These are phyloP conservation scores for Boletus sensibilis DNA, from an alignment of 768 basidiomycete species.

Conservation along the genomic window DNA sequence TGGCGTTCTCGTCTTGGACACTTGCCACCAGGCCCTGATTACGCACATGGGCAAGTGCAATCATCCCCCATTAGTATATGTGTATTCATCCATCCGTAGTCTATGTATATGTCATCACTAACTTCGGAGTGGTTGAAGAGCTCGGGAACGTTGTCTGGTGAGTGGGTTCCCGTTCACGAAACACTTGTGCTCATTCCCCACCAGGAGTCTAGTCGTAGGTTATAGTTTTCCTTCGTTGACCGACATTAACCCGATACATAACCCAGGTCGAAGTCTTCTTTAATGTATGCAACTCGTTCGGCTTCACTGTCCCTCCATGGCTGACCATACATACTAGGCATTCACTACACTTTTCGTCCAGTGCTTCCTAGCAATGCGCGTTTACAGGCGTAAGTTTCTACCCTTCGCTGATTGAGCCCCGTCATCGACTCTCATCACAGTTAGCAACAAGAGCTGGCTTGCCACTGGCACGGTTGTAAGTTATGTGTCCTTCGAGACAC, in stretches of 20 bases:
- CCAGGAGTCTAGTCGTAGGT: slow-evolving; percentile 27
- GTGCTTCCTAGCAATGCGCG: slow-evolving; percentile 49
- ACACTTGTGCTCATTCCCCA: background rate
- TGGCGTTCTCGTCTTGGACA: slow-evolving; percentile 49
- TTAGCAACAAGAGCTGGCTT: slow-evolving; percentile 47
- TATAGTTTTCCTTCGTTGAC: background rate
- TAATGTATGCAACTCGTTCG: slow-evolving; percentile 33
- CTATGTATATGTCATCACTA: slow-evolving; percentile 46
- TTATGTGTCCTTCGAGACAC: background rate
- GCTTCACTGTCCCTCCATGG: background rate
- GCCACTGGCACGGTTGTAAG: slow-evolving; percentile 34
- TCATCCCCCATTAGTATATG: background rate
- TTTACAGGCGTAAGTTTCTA: slow-evolving; percentile 45
- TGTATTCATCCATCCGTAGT: slow-evolving; percentile 31
- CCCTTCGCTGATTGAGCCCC: background rate
- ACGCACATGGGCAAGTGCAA: slow-evolving; percentile 44
- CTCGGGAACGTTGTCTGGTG: slow-evolving; percentile 43
- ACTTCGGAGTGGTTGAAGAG: slow-evolving; percentile 33
- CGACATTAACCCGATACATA: slow-evolving; percentile 7
- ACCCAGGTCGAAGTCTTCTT: slow-evolving; percentile 49
- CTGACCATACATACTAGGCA: slow-evolving; percentile 19
- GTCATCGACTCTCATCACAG: slow-evolving; percentile 29
- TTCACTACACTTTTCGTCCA: slow-evolving; percentile 53
- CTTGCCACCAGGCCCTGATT: slow-evolving; percentile 52
- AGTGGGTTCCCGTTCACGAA: slow-evolving; percentile 12